Percentiles rank a stretch among this genome's conserved stretches.
phyloP scores from a whole-genome alignment of 306 rosid genomes.

The Vigna unguiculata region DNA sequence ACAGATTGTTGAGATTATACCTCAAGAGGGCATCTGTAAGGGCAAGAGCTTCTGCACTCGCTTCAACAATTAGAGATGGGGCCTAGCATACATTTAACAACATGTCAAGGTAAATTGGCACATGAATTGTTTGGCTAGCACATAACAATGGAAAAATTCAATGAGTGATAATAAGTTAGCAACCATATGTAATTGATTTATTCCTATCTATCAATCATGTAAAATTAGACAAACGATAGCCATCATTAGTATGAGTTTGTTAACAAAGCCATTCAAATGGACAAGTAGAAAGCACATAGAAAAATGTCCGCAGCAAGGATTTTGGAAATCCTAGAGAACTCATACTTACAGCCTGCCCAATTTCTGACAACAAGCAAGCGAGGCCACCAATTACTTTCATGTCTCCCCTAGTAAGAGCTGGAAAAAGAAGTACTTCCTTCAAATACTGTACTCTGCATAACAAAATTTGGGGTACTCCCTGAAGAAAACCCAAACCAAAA shows the following conservation, averaged over 20 bases:
- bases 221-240: constrained; percentile 14
- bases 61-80: constrained; percentile 88
- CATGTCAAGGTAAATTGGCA: constrained; percentile 42
- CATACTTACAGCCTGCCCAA: constrained; percentile 94
- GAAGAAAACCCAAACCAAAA: constrained; percentile 54
- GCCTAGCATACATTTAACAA: constrained; percentile 64
- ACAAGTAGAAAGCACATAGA: constrained; percentile 10
- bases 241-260: constrained; percentile 24
- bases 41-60: constrained; percentile 82
- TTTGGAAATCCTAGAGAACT: constrained; percentile 35
- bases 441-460: constrained; percentile 84
- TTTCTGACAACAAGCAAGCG: constrained; percentile 90
- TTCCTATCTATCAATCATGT: constrained; percentile 21
- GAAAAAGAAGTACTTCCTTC: constrained; percentile 84
- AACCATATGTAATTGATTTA: not conserved
- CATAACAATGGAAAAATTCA: constrained; percentile 3
- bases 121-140: constrained; percentile 34
- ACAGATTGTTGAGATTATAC: constrained; percentile 54
- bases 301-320: constrained; percentile 20
- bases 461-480: constrained; percentile 93
- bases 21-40: constrained; percentile 88
- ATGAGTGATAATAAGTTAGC: constrained; percentile 29
- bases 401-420: constrained; percentile 81
- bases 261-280: constrained; percentile 33
- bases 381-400: constrained; percentile 87